Conservation (phyloP, 108 stramenopile species). For the Aureococcus anophagefferens region DNA sequence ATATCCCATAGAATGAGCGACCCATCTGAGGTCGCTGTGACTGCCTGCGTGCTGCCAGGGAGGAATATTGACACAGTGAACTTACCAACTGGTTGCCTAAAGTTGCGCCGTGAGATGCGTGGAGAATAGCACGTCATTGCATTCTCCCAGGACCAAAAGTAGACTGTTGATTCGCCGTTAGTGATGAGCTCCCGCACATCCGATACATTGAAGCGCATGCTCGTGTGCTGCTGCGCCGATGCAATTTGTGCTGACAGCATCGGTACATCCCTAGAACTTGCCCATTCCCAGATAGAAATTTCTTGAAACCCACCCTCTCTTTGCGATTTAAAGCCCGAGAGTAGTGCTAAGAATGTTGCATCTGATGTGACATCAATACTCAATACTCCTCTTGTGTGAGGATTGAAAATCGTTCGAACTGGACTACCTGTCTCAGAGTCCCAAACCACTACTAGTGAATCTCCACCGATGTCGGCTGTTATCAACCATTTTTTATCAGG, state of each 20-base stretch:
- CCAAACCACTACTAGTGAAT: slow-evolving; percentile 52
- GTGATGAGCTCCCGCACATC: slow-evolving; percentile 34
- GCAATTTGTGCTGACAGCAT: too few relatives aligned
- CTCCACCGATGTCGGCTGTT: slow-evolving; percentile 43
- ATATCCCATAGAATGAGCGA: slow-evolving; percentile 35
- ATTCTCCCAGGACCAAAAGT: slow-evolving; percentile 44
- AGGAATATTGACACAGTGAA: slow-evolving; percentile 35
- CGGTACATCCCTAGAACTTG: too few relatives aligned
- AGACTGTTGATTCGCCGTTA: slow-evolving; percentile 27
- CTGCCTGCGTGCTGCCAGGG: slow-evolving; percentile 25
- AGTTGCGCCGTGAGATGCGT: slow-evolving; percentile 29
- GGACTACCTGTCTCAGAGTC: slow-evolving; percentile 34
- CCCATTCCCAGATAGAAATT: too few relatives aligned
- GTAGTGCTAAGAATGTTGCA: slow-evolving; percentile 28
- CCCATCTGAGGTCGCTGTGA: slow-evolving; percentile 42
- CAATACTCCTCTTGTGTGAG: slow-evolving; percentile 30
- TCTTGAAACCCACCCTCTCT: too few relatives aligned
- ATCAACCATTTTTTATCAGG: slow-evolving; percentile 47
- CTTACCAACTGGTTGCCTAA: slow-evolving; percentile 12
- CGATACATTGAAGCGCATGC: slow-evolving; percentile 29
- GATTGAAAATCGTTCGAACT: slow-evolving; percentile 39
- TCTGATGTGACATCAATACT: slow-evolving; percentile 40
- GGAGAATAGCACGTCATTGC: too few relatives aligned
- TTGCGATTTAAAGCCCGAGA: slow-evolving; percentile 4
- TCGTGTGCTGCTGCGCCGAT: neutral